Evolutionary conservation across 1,284 basidiomycete species (phyloP).

Genomic region (Coriolopsis trogii): DNA sequence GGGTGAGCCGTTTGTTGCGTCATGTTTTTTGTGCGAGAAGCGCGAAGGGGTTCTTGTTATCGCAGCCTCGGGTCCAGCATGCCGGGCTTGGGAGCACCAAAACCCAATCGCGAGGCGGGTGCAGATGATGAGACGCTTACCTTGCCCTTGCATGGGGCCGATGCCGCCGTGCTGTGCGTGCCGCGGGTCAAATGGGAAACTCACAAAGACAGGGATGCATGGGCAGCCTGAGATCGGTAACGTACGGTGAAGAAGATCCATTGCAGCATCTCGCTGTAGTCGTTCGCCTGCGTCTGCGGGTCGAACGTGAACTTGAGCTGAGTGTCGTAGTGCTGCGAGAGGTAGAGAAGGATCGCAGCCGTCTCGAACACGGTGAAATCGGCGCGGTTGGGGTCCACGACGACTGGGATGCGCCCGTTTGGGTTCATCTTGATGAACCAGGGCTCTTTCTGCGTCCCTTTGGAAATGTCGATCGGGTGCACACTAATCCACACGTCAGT

Average conservation of each 20-base stretch:
- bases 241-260: constrained; percentile 78
- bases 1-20: not conserved
- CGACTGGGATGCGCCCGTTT: constrained; percentile 59
- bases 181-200: not conserved
- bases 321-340: constrained; percentile 50
- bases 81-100: no score
- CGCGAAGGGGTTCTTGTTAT: no score
- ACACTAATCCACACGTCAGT: constrained; percentile 30
- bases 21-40: not conserved
- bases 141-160: constrained; percentile 76
- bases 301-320: constrained; percentile 51
- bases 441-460: constrained; percentile 51
- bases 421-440: constrained; percentile 60
- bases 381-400: constrained; percentile 41
- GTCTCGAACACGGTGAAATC: constrained; percentile 55
- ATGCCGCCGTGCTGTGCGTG: constrained; percentile 63
- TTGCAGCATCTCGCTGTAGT: constrained; percentile 62
- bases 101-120: not conserved
- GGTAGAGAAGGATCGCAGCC: constrained; percentile 56
- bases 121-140: constrained; percentile 10
- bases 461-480: constrained; percentile 36
- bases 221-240: not conserved
- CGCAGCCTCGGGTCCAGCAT: no score
- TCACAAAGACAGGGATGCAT: not conserved
- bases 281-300: constrained; percentile 35